Conservation (phyloP, 306 rosid species). For the Aeschynomene evenia region DNA sequence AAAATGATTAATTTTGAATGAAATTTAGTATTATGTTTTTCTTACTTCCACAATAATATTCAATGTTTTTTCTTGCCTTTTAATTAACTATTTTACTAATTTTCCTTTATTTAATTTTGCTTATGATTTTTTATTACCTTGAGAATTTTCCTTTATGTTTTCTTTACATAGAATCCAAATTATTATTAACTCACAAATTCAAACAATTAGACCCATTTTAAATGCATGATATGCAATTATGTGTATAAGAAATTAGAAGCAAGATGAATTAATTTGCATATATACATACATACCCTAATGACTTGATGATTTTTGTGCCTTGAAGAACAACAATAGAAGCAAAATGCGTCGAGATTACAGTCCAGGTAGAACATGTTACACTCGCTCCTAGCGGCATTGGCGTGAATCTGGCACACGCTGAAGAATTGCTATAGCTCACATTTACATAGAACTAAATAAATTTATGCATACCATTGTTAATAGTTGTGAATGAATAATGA, state of each 20-base stretch:
- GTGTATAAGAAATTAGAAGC: no score
- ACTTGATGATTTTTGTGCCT: constrained; percentile 88
- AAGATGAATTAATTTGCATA: not conserved
- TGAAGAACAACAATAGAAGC: constrained; percentile 90
- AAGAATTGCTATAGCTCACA: constrained; percentile 38
- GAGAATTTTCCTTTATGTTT: no score
- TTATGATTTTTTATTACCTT: no score
- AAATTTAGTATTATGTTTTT: no score
- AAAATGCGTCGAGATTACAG: constrained; percentile 71
- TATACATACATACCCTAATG: constrained; percentile 61
- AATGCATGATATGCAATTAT: no score
- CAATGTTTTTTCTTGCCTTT: no score
- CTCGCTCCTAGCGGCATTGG: constrained; percentile 74
- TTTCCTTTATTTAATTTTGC: no score
- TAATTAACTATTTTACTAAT: no score
- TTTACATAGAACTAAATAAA: not conserved
- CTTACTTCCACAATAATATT: no score
- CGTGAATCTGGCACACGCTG: constrained; percentile 68
- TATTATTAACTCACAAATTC: no score
- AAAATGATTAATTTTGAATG: no score
- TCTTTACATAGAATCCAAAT: no score
- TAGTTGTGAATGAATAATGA: not conserved
- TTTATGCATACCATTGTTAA: not conserved
- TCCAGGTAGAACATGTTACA: constrained; percentile 92
- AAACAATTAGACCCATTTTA: not conserved